These are phyloP conservation scores for Globisporangium emineosum DNA, from an alignment of 352 stramenopile species.

Conservation along the genomic window DNA sequence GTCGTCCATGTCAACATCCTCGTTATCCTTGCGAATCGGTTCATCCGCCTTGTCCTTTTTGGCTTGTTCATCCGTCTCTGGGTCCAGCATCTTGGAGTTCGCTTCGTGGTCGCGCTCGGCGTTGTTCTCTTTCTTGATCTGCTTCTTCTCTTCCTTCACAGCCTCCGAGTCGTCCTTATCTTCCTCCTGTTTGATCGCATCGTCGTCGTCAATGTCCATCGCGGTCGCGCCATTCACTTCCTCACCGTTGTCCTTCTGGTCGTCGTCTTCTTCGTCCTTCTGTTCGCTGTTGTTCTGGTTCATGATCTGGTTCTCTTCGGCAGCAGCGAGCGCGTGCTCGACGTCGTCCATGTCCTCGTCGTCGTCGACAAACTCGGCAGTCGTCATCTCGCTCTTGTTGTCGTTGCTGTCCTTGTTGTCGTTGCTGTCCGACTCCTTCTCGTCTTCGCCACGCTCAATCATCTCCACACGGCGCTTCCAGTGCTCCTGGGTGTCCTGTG, in stretches of 20 bases:
- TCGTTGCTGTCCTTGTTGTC: slow-evolving; percentile 41
- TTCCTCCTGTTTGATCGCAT: slow-evolving; percentile 34
- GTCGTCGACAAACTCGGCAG: slow-evolving; percentile 64
- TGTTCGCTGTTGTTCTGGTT: slow-evolving; percentile 48
- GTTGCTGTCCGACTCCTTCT: slow-evolving; percentile 17
- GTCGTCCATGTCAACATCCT: slow-evolving; percentile 34
- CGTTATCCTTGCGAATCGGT: slow-evolving; percentile 17
- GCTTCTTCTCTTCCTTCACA: slow-evolving; percentile 25
- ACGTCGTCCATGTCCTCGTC: slow-evolving; percentile 63
- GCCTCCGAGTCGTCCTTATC: slow-evolving; percentile 20
- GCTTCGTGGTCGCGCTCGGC: slow-evolving; percentile 21
- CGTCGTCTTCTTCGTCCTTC: slow-evolving; percentile 51
- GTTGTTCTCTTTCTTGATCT: slow-evolving; percentile 28
- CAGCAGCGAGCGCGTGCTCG: slow-evolving; percentile 59
- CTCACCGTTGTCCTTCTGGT: slow-evolving; percentile 27
- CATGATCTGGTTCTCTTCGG: slow-evolving; percentile 67
- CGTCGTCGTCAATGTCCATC: slow-evolving; percentile 68
- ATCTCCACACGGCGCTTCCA: slow-evolving; percentile 96
- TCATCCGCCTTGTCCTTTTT: slow-evolving; percentile 28
- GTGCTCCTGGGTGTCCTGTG: slow-evolving; percentile 94
- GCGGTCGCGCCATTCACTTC: slow-evolving; percentile 40
- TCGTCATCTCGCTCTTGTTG: slow-evolving; percentile 46
- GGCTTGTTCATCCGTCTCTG: slow-evolving; percentile 19
- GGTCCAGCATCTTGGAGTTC: slow-evolving; percentile 20
- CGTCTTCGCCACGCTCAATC: slow-evolving; percentile 50